Base-by-base conservation (phyloP, 2,329 filamentous ascomycete genomes). In the Pseudogymnoascus destructans region DNA sequence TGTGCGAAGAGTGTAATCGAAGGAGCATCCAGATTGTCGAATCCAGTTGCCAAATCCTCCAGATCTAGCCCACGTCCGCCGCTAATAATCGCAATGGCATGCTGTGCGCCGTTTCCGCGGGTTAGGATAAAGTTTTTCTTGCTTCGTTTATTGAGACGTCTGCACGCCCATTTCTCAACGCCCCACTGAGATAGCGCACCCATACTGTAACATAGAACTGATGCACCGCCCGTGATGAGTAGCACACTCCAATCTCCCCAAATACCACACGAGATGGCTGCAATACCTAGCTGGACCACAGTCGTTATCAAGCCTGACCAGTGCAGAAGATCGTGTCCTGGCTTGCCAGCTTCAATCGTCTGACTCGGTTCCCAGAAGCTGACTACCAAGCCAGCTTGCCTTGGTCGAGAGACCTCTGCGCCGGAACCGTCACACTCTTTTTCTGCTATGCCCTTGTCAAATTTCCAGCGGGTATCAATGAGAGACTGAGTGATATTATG, bases 151-250 rank as follows among this genome's bases (percentile, higher is more conserved):
- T 13, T 64, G 62, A n/a, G 63, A 61, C 5, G 61, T 13, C 71
- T 68, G 62, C 70, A 73, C 0, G 71, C 67, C 69, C 71, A 74
- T 61, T 76, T 77, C 63, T 77, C 75, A 8, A 61, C 62, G 17
- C 61, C 64, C 74, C 74, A 77, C 61, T 77, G 74, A 4, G 68
- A 65, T 3, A 77, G 63, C 2, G 65, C 60, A 0, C 72, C 72
- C 0, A 68, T 69, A 1, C 64, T 57, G 6, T 72, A 61, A 1
- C 71, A 67, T 3, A 78, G 66, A 1, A 69, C 1, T 8, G 64
- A 76, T 1, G 73, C 75, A 4, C 49, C 61, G 0, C 59, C 66
- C 0, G 73, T 74, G 27, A 75, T 66, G 19, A 75, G 58, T 3
- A 77, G 62, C 3, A 75, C 70, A 6, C 63, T 30, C 63, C 63